Percentiles rank a stretch among this genome's conserved stretches.
These are phyloP conservation scores for Viridothelium virens DNA, from an alignment of 495 filamentous ascomycete genomes.

Conservation along the genomic window DNA sequence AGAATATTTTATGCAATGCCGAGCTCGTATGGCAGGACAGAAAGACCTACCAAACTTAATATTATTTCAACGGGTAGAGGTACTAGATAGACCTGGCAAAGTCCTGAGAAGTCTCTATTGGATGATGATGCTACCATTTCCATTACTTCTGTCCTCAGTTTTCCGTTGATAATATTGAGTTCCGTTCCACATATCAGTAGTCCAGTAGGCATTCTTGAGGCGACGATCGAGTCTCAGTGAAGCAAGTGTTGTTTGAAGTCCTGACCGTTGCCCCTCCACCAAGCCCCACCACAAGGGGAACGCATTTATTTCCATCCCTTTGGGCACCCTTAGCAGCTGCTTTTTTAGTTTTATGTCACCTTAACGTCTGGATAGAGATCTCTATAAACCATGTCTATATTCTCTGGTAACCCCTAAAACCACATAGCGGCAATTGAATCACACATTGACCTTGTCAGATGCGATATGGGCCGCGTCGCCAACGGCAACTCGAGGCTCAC, in stretches of 20 bases:
- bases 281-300: neutral
- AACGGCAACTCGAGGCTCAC: conserved; percentile 74
- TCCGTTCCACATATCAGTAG: too few species aligned
- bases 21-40: too few species aligned
- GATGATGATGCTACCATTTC: too few species aligned
- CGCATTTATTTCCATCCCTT: neutral
- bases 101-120: too few species aligned
- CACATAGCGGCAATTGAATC: neutral
- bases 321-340: neutral
- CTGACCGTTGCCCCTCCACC: neutral
- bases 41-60: too few species aligned
- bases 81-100: too few species aligned
- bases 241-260: neutral
- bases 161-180: too few species aligned
- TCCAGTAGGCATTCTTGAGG: neutral
- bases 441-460: conserved; percentile 38
- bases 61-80: too few species aligned
- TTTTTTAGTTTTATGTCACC: neutral
- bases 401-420: neutral
- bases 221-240: too few species aligned
- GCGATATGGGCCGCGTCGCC: conserved; percentile 70
- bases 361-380: neutral
- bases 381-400: neutral
- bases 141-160: too few species aligned
- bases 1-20: too few species aligned